Evolutionary conservation across 2,329 filamentous ascomycete species (phyloP).

Genomic region (Alternaria gaisen): DNA sequence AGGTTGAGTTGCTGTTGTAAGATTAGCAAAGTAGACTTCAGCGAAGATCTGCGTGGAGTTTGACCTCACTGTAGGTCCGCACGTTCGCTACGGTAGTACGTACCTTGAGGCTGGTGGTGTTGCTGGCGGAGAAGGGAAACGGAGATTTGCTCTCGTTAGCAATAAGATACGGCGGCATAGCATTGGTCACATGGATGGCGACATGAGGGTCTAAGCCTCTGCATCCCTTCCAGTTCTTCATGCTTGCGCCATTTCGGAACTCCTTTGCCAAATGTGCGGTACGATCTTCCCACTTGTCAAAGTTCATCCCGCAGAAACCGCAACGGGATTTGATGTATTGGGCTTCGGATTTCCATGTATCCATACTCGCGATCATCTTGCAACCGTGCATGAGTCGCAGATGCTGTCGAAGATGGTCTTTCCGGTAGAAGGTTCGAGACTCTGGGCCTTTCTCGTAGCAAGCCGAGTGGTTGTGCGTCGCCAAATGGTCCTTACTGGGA

Average conservation of each 20-base stretch:
- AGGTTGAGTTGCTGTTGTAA: slow-evolving; percentile 26
- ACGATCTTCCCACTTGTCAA: slow-evolving; percentile 62
- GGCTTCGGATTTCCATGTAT: slow-evolving; percentile 70
- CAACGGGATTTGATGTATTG: slow-evolving; percentile 64
- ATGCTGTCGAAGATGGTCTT: slow-evolving; percentile 70
- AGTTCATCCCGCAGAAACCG: slow-evolving; percentile 61
- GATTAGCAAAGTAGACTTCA: slow-evolving; percentile 17
- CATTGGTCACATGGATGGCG: slow-evolving; percentile 59
- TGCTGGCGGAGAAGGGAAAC: slow-evolving; percentile 58
- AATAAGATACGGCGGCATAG: slow-evolving; percentile 63
- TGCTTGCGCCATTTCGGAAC: slow-evolving; percentile 62
- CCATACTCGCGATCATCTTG: slow-evolving; percentile 69
- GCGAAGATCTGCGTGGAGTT: neutral
- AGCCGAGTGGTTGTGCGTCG: slow-evolving; percentile 66
- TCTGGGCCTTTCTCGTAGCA: slow-evolving; percentile 73
- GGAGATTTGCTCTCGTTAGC: slow-evolving; percentile 57
- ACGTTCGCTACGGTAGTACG: slow-evolving; percentile 11
- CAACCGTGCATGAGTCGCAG: slow-evolving; percentile 67
- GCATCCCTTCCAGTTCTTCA: slow-evolving; percentile 65
- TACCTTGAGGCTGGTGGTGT: slow-evolving; percentile 44
- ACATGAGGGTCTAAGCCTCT: slow-evolving; percentile 61
- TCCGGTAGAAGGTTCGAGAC: slow-evolving; percentile 70
- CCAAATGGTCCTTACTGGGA: slow-evolving; percentile 65
- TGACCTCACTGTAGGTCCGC: neutral
- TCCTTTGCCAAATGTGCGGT: slow-evolving; percentile 64